Base-by-base conservation (phyloP, 768 basidiomycete species). In the Infundibulicybe gibba region DNA sequence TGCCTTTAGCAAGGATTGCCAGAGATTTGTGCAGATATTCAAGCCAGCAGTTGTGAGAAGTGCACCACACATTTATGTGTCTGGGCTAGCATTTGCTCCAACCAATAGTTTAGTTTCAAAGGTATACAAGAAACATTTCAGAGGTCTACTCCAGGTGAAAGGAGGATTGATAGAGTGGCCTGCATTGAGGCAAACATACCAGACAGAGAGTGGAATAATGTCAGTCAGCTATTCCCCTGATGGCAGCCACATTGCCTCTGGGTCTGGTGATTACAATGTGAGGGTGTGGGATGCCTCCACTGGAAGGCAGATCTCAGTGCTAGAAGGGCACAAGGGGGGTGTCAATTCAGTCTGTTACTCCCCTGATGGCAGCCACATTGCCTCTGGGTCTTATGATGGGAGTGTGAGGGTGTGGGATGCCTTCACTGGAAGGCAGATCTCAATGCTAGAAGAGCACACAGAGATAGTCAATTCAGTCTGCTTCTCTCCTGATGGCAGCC, bases 51-150 rank as follows among this genome's bases (percentile, higher is more conserved):
- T 58, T 14, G 8, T 44, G 16, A 48, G 56, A 20, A 55, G 51
- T 50, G 51, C 46, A 3, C 60, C 57, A 1, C 60, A 61, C 38
- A 51, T 61, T 15, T 61, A 61, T 49, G n/a, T 61, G 14, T 61
- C 60, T 15, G 60, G 54, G 3, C 37, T 63, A 11, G 56, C 60
- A 31, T 59, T 63, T 41, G 32, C 51, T 21, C 60, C 57, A 20
- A 20, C 15, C 11, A 21, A 40, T 8, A 34, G 17, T 14, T 8
- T 39, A 6, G 15, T 55, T 9, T 41, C 37, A 32, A 16, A 43
- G 32, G 14, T 32, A 20, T 12, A 33, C 19, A 14, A 15, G 3
- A 11, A 43, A 40, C 39, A 34, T 32, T 43, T 15, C 2, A 16
- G 25, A 42, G 39, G 15, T 43, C 14, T 41, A 49, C 43, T 6